Conservation (phyloP, 352 stramenopile species). For the Phytopythium mirpurense region DNA sequence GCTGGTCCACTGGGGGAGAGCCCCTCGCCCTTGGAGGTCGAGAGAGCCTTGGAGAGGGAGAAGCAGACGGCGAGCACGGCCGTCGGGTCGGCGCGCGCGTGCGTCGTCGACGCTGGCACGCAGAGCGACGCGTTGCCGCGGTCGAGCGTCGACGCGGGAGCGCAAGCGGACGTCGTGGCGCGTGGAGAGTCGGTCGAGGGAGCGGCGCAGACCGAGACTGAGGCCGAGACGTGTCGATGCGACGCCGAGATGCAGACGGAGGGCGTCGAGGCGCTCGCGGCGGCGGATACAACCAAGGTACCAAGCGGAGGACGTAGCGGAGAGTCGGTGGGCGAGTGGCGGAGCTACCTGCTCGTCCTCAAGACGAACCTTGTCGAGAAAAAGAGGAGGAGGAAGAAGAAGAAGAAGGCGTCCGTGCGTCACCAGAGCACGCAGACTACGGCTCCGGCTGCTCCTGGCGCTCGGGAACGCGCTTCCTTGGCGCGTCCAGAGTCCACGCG, state of each 20-base stretch:
- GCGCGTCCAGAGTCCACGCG: no score
- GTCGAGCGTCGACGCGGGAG: neutral
- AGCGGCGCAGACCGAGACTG: constrained; percentile 1
- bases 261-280: neutral
- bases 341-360: constrained; percentile 1
- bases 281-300: neutral
- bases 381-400: neutral
- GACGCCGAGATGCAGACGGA: neutral
- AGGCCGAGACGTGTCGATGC: neutral
- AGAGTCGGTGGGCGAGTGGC: constrained; percentile 3
- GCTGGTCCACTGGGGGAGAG: no score
- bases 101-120: neutral
- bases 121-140: neutral
- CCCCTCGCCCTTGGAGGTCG: neutral
- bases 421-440: constrained; percentile 6
- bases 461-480: neutral
- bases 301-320: neutral
- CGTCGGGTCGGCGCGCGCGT: neutral
- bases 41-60: neutral
- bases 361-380: constrained; percentile 1
- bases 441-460: neutral
- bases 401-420: neutral
- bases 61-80: neutral
- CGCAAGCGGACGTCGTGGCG: neutral
- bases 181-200: neutral